phyloP scores from a whole-genome alignment of 345 rosid species.

The Euphorbia tirucalli region DNA sequence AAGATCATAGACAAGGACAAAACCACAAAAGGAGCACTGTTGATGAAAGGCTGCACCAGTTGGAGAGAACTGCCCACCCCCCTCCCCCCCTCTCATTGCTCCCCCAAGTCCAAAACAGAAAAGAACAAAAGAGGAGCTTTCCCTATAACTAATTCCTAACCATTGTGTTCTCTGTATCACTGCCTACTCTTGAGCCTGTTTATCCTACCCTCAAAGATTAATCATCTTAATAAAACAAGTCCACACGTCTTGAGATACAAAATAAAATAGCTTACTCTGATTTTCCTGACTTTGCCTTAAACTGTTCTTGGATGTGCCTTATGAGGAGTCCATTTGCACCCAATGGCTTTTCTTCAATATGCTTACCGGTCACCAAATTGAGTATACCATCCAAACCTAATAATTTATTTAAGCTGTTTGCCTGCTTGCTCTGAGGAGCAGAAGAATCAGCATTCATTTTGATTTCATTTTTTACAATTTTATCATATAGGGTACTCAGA shows the following conservation, averaged over 20 bases:
- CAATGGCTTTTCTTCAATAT: conserved; percentile 78
- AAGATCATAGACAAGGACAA: not conserved
- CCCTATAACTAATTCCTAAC: not conserved
- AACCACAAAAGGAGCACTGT: not conserved
- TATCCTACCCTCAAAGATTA: not conserved
- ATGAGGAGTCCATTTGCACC: conserved; percentile 96
- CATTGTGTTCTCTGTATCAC: not conserved
- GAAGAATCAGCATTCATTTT: conserved; percentile 83
- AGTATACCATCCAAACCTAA: conserved; percentile 92
- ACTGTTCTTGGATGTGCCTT: conserved; percentile 90
- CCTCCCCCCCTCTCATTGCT: not conserved
- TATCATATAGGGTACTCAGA: conserved; percentile 78
- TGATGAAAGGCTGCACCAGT: not conserved
- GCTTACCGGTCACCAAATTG: conserved; percentile 80
- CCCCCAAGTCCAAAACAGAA: not conserved
- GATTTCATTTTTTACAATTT: conserved; percentile 85
- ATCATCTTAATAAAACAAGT: not conserved
- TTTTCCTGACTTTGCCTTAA: conserved; percentile 84
- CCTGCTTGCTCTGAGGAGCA: conserved; percentile 81
- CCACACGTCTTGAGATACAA: not conserved
- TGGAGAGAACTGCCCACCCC: not conserved
- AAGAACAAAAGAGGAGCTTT: not conserved
- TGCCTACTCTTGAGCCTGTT: not conserved
- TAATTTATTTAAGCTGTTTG: conserved; percentile 75
- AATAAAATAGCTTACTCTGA: conserved; percentile 66